Conservation (phyloP, 805 yeast species). For the Candida railenensis region DNA sequence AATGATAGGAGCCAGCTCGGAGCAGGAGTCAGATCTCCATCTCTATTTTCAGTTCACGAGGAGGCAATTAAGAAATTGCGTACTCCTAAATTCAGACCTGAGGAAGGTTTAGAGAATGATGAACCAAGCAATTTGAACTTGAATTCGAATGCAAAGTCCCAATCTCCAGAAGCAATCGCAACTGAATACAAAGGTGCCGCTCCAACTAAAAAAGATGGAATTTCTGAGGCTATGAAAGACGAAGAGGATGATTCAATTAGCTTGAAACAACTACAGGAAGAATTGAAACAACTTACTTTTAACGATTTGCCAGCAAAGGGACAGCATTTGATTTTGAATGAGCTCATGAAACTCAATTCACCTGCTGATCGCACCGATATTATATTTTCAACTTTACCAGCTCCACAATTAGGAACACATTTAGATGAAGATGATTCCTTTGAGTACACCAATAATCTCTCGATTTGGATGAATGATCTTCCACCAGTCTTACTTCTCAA, state of each 20-base stretch:
- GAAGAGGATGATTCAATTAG: conserved; percentile 20
- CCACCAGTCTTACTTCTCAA: conserved; percentile 84
- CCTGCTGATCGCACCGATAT: conserved; percentile 55
- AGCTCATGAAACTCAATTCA: conserved; percentile 71
- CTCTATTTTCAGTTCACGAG: conserved; percentile 35
- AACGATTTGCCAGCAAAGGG: conserved; percentile 90
- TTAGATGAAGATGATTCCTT: conserved; percentile 62
- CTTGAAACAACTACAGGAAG: conserved; percentile 35
- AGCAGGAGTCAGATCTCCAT: conserved; percentile 22
- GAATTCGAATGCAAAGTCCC: neutral
- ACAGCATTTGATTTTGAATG: conserved; percentile 86
- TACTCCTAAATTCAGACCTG: conserved; percentile 33
- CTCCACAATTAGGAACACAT: conserved; percentile 84
- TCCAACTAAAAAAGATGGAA: neutral
- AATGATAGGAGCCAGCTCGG: neutral
- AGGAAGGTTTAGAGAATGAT: conserved; percentile 21
- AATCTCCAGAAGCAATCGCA: neutral
- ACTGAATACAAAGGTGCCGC: neutral
- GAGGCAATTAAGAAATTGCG: conserved; percentile 33
- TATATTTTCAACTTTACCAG: conserved; percentile 85
- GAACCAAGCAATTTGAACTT: conserved; percentile 4
- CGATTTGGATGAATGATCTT: conserved; percentile 75
- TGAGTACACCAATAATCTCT: conserved; percentile 73
- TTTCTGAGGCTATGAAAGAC: neutral
- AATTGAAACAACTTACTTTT: conserved; percentile 49